Conservation (phyloP, 2,329 filamentous ascomycete species). For the Penicillium vulpinum region DNA sequence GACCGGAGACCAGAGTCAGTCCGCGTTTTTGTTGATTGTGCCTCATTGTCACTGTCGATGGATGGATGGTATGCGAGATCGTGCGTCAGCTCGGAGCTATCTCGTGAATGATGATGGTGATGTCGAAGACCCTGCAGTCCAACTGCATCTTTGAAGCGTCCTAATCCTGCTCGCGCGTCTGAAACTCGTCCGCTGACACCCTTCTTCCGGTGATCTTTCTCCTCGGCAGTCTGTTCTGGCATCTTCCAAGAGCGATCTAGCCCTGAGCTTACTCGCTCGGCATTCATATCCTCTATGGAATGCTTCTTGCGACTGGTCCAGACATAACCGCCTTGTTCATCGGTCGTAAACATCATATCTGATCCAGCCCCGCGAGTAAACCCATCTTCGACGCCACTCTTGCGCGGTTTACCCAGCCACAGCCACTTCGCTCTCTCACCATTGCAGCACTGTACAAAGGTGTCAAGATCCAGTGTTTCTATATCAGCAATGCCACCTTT, state of each 20-base stretch:
- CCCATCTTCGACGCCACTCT: conserved; percentile 46
- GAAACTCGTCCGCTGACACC: conserved; percentile 75
- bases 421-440: conserved; percentile 90
- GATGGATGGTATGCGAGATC: conserved; percentile 31
- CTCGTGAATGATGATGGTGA: conserved; percentile 40
- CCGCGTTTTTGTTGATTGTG: conserved; percentile 9
- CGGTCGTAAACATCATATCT: conserved; percentile 47
- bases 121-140: conserved; percentile 51
- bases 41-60: conserved; percentile 33
- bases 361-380: conserved; percentile 35
- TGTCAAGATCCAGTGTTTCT: conserved; percentile 86
- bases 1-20: conserved; percentile 17
- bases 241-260: conserved; percentile 34
- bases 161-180: conserved; percentile 78
- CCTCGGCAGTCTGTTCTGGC: conserved; percentile 35
- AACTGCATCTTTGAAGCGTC: conserved; percentile 82
- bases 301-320: conserved; percentile 46
- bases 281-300: conserved; percentile 41
- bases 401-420: conserved; percentile 86
- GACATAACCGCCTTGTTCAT: conserved; percentile 48
- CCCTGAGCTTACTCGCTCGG: conserved; percentile 31
- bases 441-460: conserved; percentile 72
- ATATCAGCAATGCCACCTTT: conserved; percentile 89
- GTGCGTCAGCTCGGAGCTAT: conserved; percentile 32
- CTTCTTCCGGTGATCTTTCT: conserved; percentile 58